These are phyloP conservation scores for Glycine soja DNA, from an alignment of 306 rosid genomes.

Conservation along the genomic window DNA sequence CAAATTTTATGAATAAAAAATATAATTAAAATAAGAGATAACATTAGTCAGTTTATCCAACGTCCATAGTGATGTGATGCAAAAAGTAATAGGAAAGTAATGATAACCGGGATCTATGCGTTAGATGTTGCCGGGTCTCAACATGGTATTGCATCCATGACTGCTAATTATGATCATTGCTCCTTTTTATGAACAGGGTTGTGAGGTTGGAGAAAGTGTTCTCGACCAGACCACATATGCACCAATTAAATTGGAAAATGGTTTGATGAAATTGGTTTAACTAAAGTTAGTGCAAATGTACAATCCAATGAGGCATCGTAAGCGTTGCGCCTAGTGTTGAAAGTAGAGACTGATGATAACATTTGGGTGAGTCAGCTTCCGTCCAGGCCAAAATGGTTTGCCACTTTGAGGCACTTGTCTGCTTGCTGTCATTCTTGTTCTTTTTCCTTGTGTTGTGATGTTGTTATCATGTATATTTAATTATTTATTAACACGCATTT, in stretches of 20 bases:
- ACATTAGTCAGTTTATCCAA: no score
- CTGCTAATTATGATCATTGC: conserved; percentile 42
- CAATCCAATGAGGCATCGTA: conserved; percentile 10
- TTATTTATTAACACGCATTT: no score
- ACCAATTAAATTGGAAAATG: not conserved
- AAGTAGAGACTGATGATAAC: conserved; percentile 23
- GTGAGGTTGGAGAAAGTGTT: conserved; percentile 34
- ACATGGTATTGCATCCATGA: conserved; percentile 39
- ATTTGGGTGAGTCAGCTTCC: conserved; percentile 43
- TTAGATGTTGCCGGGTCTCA: not conserved
- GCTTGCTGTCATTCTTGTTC: no score
- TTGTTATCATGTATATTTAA: no score
- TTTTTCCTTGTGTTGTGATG: no score
- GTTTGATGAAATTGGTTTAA: not conserved
- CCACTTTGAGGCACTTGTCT: conserved; percentile 20
- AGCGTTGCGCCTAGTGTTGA: conserved; percentile 6
- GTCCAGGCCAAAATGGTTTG: conserved; percentile 28
- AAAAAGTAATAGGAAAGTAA: no score
- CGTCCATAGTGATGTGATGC: no score
- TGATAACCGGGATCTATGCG: no score
- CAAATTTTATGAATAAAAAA: no score
- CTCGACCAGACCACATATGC: not conserved
- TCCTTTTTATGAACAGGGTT: conserved; percentile 4
- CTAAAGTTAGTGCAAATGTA: conserved; percentile 35
- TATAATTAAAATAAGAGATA: no score